Evolutionary conservation across 1,139 yeast species (phyloP).

Genomic region (Suhomyces panamericanus): DNA sequence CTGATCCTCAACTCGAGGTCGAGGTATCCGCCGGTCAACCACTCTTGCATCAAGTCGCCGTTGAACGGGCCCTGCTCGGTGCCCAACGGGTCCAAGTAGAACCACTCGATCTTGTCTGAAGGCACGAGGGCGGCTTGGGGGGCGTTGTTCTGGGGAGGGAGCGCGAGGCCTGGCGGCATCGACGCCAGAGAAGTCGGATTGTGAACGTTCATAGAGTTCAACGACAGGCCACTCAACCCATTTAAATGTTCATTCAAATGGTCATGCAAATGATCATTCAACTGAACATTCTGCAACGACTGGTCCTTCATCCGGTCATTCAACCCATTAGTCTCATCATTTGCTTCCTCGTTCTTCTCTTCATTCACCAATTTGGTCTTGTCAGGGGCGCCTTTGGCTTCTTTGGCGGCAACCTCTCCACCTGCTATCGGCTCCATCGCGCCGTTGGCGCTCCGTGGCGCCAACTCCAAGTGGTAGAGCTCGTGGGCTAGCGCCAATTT

Average conservation of each 20-base stretch:
- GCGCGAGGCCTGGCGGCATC: conserved; percentile 24
- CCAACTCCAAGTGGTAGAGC: conserved; percentile 40
- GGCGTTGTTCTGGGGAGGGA: conserved; percentile 9
- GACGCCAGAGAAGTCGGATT: conserved; percentile 3
- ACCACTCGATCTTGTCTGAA: conserved; percentile 59
- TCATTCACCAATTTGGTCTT: no score
- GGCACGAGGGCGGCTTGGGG: conserved; percentile 19
- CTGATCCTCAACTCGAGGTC: conserved; percentile 56
- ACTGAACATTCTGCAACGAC: no score
- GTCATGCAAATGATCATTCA: no score
- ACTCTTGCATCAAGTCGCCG: conserved; percentile 74
- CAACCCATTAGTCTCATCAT: no score
- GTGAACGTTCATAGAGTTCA: no score
- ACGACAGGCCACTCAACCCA: no score
- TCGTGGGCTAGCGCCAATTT: conserved; percentile 32
- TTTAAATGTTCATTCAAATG: no score
- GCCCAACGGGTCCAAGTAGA: conserved; percentile 69
- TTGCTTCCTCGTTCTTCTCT: no score
- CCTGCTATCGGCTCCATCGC: not conserved
- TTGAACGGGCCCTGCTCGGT: conserved; percentile 79
- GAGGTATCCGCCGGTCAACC: conserved; percentile 69
- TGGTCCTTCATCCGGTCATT: no score
- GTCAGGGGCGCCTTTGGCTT: no score
- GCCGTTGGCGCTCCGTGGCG: conserved; percentile 4
- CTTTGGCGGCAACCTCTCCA: not conserved